Percentiles rank a stretch among this genome's conserved stretches.
These are phyloP conservation scores for Mucor saturninus DNA, from an alignment of 371 early-diverging fungal genomes.

Conservation along the genomic window DNA sequence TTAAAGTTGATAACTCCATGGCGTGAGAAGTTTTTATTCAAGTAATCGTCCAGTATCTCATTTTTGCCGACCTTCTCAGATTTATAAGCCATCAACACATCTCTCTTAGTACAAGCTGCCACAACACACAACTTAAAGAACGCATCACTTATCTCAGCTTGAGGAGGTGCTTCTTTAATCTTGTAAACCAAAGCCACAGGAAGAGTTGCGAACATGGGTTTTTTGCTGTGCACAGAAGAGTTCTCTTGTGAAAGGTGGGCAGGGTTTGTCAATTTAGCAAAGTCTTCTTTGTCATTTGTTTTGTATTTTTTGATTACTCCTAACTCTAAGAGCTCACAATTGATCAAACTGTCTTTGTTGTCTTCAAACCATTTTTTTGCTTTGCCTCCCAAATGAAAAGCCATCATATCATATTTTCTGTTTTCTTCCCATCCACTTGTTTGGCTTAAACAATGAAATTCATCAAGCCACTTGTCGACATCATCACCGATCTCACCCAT, in stretches of 20 bases:
- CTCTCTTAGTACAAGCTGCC: not conserved
- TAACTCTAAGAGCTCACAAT: not conserved
- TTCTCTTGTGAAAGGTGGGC: not conserved
- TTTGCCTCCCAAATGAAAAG: not conserved
- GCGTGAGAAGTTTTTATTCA: not conserved
- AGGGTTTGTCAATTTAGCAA: not conserved
- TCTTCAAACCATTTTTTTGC: not conserved
- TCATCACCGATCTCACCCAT: not conserved
- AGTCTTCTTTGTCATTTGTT: not conserved
- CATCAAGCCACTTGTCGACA: not conserved
- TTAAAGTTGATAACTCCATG: not conserved
- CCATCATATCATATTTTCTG: not conserved
- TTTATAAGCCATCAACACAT: not conserved
- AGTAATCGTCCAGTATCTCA: not conserved
- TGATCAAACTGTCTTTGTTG: not conserved
- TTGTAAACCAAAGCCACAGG: not conserved
- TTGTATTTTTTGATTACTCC: not conserved
- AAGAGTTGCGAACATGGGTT: not conserved
- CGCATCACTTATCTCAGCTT: not conserved
- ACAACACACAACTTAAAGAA: constrained; percentile 2
- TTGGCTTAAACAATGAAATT: not conserved
- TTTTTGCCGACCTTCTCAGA: not conserved
- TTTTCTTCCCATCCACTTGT: not conserved
- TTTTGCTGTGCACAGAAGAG: not conserved
- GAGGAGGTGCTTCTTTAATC: not conserved